Evolutionary conservation across 306 rosid genomes (phyloP), one percentile per base, ranked within the genome.

Genomic region (Prunus kanzakura): DNA sequence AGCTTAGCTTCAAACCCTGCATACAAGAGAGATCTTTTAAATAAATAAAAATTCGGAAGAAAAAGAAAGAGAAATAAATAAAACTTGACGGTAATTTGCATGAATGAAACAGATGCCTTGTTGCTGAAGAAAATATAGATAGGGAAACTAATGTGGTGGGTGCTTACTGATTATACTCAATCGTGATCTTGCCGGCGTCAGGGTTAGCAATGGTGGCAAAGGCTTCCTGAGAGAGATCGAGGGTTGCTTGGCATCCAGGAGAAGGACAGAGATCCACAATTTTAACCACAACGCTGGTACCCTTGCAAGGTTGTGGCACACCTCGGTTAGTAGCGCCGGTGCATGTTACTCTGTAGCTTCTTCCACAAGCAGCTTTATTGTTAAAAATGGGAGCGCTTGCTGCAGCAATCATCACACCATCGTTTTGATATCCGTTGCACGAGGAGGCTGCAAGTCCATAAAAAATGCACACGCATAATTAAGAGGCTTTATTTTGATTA

Each of bases 141-240:
- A 64, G 23, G 52, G 15, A 5, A 20, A 13, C 27, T 25, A 38
- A 7, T 38, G 43, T 38, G 8, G 43, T 1, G 46, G 2, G 19
- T 25, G 8, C 77, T 76, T 82, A 82, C 82, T 49, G 61, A 2
- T 22, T 71, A 27, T 30, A 82, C 0, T 62, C 29, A 52, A 82
- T 77, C 4, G 12, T 67, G 7, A 82, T 77, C 50, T 49, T 67
- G 49, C 84, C 85, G 0, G 72, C 85, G 29, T 66, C 23, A 7
- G 75, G 76, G 58, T 82, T 16, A 67, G 78, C 84, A 7, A 73
- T 76, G 0, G 0, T 8, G n/a, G 79, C 29, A 47, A 82, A 82
- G 32, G 82, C 82, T 15, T 82, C 79, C 51, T 72, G 20, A 18
- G 81, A 67, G 27, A 82, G 82, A 72, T 82, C 79, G 3, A 77